Evolutionary conservation across 2,329 filamentous ascomycete genomes (phyloP).

Genomic region (Lachnellula suecica): DNA sequence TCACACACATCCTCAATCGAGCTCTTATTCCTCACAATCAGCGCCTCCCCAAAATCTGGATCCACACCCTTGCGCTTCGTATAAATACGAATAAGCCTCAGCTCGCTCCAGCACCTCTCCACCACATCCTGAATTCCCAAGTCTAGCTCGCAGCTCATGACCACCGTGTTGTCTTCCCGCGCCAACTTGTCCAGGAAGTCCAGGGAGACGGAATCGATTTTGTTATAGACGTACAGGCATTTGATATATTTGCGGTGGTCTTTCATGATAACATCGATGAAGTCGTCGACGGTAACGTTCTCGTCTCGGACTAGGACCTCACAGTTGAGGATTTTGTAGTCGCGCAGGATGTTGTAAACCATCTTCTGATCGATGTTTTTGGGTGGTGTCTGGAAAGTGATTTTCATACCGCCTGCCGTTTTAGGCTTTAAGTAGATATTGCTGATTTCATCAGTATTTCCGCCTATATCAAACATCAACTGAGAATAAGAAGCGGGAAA

Average conservation of each 20-base stretch:
- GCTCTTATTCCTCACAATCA: constrained; percentile 87
- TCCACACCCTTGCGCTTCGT: constrained; percentile 94
- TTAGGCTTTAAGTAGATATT: constrained; percentile 98
- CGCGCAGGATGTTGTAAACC: constrained; percentile 93
- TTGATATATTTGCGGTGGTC: constrained; percentile 96
- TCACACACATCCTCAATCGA: constrained; percentile 98
- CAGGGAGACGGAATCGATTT: constrained; percentile 92
- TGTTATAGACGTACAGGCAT: constrained; percentile 98
- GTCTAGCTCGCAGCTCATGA: constrained; percentile 97
- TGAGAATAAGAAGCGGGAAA: not conserved
- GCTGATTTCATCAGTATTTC: constrained; percentile 40
- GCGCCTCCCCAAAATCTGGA: constrained; percentile 83
- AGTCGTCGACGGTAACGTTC: constrained; percentile 92
- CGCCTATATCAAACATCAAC: not conserved
- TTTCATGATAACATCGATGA: constrained; percentile 99
- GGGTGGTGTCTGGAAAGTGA: constrained; percentile 87
- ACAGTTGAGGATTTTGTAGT: constrained; percentile 98
- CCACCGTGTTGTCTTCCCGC: constrained; percentile 87
- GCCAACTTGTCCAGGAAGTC: constrained; percentile 92
- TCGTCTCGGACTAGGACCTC: constrained; percentile 96
- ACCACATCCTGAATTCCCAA: constrained; percentile 92
- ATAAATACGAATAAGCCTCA: constrained; percentile 88
- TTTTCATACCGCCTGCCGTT: constrained; percentile 97
- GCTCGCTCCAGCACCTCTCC: constrained; percentile 91
- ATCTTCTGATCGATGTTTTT: constrained; percentile 96